phyloP scores from a whole-genome alignment of 1,284 basidiomycete genomes.

The Tetrapyrgos nigripes region DNA sequence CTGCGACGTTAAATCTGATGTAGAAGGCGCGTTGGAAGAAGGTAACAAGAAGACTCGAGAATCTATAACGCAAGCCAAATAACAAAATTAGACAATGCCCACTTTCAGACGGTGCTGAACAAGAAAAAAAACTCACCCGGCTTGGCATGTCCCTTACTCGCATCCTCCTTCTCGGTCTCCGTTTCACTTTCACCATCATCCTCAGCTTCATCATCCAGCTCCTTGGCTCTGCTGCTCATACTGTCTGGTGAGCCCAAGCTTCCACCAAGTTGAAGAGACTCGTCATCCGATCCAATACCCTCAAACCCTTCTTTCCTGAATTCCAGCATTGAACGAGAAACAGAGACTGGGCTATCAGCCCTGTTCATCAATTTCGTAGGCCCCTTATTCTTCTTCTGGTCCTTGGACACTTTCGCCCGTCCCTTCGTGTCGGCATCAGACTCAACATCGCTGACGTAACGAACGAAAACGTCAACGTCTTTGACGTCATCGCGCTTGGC shows the following conservation, averaged over 20 bases:
- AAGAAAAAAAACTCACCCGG: not conserved
- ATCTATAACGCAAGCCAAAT: not conserved
- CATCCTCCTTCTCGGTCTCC: constrained; percentile 11
- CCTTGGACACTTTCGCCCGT: not conserved
- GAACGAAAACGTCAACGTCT: not conserved
- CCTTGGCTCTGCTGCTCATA: too few species aligned
- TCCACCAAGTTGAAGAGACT: too few species aligned
- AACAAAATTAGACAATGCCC: not conserved
- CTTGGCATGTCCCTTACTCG: not conserved
- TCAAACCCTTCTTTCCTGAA: too few species aligned
- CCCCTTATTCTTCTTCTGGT: not conserved
- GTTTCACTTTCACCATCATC: not conserved
- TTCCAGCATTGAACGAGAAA: too few species aligned
- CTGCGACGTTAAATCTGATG: too few species aligned
- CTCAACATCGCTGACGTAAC: not conserved
- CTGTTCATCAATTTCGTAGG: not conserved
- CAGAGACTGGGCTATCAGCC: too few species aligned
- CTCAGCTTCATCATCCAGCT: not conserved
- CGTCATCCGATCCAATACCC: too few species aligned
- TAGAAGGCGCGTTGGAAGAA: not conserved
- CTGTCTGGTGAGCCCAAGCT: too few species aligned
- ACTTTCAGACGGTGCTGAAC: not conserved
- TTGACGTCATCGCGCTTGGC: too few species aligned
- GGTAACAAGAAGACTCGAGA: not conserved
- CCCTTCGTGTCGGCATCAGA: not conserved